phyloP scores from a whole-genome alignment of 208 protist species.

The Trypanosoma scelopori region DNA sequence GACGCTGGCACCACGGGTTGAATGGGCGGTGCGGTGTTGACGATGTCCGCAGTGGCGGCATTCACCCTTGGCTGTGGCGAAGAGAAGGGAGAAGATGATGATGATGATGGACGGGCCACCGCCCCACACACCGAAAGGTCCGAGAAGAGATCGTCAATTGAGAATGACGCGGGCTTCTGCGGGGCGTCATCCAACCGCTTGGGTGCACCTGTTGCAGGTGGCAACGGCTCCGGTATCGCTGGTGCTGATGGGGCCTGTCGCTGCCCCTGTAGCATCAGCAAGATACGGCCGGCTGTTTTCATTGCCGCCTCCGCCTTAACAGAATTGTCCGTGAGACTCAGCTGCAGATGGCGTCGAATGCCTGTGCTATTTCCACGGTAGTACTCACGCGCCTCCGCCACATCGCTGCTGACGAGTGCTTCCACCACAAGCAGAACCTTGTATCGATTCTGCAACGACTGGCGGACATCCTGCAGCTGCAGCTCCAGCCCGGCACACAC shows the following conservation, averaged over 20 bases:
- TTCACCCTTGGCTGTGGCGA: too few relatives aligned
- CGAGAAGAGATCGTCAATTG: slow-evolving; percentile 14
- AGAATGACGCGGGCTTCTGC: neutral
- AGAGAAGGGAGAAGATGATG: neutral
- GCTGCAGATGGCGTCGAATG: slow-evolving; percentile 14
- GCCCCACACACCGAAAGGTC: neutral
- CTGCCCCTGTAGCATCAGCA: slow-evolving; percentile 12
- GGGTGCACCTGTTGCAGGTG: neutral
- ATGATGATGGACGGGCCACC: too few relatives aligned
- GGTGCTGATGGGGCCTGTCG: neutral
- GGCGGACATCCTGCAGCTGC: slow-evolving; percentile 9
- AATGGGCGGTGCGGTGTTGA: too few relatives aligned
- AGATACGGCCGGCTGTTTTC: slow-evolving; percentile 11
- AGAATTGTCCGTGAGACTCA: slow-evolving; percentile 16
- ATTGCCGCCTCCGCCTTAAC: slow-evolving; percentile 28
- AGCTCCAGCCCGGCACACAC: slow-evolving; percentile 29
- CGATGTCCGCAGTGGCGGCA: too few relatives aligned
- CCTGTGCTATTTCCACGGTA: slow-evolving; percentile 14
- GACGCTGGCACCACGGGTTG: too few relatives aligned
- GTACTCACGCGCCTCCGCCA: slow-evolving; percentile 17
- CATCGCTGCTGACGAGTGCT: slow-evolving; percentile 8
- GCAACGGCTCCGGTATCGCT: neutral
- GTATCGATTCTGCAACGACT: slow-evolving; percentile 25
- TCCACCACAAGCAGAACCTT: slow-evolving; percentile 27
- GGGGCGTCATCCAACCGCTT: neutral